Evolutionary conservation across 495 filamentous ascomycete genomes (phyloP).

Genomic region (Hypoxylon perforatum): DNA sequence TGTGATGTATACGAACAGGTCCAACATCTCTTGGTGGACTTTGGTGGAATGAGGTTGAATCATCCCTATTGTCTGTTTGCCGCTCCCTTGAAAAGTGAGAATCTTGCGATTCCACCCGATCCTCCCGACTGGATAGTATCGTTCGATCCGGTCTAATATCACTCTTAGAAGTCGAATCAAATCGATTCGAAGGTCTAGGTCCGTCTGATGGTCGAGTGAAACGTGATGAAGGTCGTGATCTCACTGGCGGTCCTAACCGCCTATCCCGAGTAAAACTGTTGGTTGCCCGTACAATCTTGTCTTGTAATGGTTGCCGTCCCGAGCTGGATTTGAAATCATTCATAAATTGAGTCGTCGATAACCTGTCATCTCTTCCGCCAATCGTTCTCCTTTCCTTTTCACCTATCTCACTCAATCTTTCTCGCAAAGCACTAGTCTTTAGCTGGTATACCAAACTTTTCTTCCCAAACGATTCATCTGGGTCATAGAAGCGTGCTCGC

Average conservation of each 20-base stretch:
- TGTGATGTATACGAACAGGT: slow-evolving; percentile 76
- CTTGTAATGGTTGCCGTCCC: not conserved
- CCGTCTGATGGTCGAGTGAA: not conserved
- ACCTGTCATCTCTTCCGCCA: not conserved
- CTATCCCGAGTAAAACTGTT: not conserved
- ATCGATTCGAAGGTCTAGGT: not conserved
- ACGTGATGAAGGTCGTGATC: not conserved
- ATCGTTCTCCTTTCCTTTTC: not conserved
- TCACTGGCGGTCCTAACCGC: not conserved
- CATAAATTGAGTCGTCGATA: slow-evolving; percentile 33
- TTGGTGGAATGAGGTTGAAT: not conserved
- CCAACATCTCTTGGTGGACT: slow-evolving; percentile 12
- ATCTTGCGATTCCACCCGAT: not conserved
- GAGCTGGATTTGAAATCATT: slow-evolving; percentile 25
- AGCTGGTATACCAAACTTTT: slow-evolving; percentile 58
- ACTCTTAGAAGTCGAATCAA: not conserved
- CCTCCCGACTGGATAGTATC: not conserved
- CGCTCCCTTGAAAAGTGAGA: not conserved
- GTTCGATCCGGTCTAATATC: not conserved
- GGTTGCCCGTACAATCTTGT: not conserved
- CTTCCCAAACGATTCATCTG: slow-evolving; percentile 54
- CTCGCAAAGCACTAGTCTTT: slow-evolving; percentile 42
- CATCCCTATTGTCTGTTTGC: not conserved
- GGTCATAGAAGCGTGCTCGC: slow-evolving; percentile 56
- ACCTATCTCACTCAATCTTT: slow-evolving; percentile 18